Evolutionary conservation across 305 asterid genomes (phyloP), one percentile per base, ranked within the genome.

Genomic region (Solanum hybrid): DNA sequence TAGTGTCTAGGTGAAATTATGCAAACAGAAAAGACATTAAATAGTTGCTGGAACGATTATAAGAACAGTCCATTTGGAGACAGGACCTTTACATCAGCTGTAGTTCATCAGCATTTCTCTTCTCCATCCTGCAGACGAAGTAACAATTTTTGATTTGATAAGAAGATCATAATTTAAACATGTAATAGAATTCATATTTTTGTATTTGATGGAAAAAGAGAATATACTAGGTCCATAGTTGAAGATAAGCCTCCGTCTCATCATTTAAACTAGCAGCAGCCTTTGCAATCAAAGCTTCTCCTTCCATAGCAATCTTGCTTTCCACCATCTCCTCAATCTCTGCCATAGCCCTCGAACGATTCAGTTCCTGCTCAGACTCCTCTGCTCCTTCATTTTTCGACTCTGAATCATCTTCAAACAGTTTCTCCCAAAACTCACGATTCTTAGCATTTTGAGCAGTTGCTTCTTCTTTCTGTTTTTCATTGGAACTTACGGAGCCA

Each of bases 381-480:
- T 84, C 75, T 51, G 75, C 74, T 86, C 76, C 89, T 88, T 22
- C 91, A 85, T 86, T 77, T 77, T 87, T 39, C 2, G 22, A 28
- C 87, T 89, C 91, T 13, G 90, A 90, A 51, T 88, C 92, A 74
- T 90, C 90, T 86, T 90, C 93, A 71, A 91, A 28, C 73, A 93
- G 40, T 22, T 90, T 89, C 79, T 88, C 91, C 95, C 94, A 92
- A 76, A 87, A 88, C 29, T 40, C 90, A 35, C 73, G 78, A 84
- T 89, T 85, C 57, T 90, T 92, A 61, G 20, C 85, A 91, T 78
- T 57, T 86, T 87, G 90, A 26, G 78, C 29, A 26, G 89, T 20
- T 26, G 86, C 42, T 3, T 64, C 77, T 11, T 51, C 89, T 46
- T 85, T 85, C 73, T 87, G 86, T 29, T 86, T 73, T 36, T 76